Percentiles rank a stretch among this genome's conserved stretches.
These are phyloP conservation scores for Marasmius sp. DNA, from an alignment of 1,284 basidiomycete genomes.

Conservation along the genomic window DNA sequence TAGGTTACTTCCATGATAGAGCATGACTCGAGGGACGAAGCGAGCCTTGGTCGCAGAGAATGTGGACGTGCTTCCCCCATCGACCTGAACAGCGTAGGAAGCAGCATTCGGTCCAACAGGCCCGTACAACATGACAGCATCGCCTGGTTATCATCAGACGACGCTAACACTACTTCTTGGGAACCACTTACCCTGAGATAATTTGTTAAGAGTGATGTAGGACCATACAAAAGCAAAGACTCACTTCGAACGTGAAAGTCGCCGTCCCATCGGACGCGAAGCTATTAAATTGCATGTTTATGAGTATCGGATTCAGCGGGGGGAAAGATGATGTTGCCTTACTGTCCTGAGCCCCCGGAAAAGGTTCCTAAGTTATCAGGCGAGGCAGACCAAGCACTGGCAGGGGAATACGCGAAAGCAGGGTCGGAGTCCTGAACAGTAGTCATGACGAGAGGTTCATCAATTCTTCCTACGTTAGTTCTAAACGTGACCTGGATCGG, in stretches of 20 bases:
- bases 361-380: constrained; percentile 20
- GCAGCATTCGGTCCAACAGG: constrained; percentile 36
- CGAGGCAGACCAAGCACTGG: constrained; percentile 19
- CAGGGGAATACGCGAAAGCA: constrained; percentile 22
- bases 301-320: background rate
- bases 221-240: background rate
- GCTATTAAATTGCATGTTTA: background rate
- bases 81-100: constrained; percentile 35
- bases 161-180: background rate
- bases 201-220: background rate
- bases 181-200: constrained; percentile 12
- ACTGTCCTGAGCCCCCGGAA: constrained; percentile 36
- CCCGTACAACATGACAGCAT: constrained; percentile 38
- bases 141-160: constrained; percentile 23
- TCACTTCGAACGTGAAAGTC: constrained; percentile 17
- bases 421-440: constrained; percentile 23
- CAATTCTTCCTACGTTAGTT: constrained; percentile 16
- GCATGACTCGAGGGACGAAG: constrained; percentile 32
- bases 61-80: constrained; percentile 24
- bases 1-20: constrained; percentile 36
- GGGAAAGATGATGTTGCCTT: constrained; percentile 13
- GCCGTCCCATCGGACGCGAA: constrained; percentile 18
- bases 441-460: constrained; percentile 18
- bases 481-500: constrained; percentile 21
- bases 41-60: constrained; percentile 30